A percentile compares a stretch with the other conserved stretches of the same genome.
These are phyloP conservation scores for Arxiozyma slooffiae DNA, from an alignment of 1,139 yeast species.

Conservation along the genomic window DNA sequence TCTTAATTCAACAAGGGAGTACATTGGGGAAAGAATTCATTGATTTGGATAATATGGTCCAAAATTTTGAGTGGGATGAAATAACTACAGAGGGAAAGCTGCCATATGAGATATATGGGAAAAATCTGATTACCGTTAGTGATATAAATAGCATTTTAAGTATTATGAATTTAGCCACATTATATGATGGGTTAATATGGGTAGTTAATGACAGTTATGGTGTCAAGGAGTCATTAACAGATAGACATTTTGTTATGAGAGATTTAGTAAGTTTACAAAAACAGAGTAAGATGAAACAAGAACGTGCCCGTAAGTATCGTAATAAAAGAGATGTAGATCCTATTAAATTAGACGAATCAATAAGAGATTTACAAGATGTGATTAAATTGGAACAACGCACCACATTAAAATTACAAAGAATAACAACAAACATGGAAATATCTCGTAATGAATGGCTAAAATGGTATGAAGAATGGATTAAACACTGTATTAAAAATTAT, in stretches of 20 bases:
- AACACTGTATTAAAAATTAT: conserved; percentile 46
- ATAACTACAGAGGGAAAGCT: background rate
- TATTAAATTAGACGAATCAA: conserved; percentile 81
- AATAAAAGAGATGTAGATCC: conserved; percentile 74
- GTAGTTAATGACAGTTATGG: conserved; percentile 69
- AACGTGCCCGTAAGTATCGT: conserved; percentile 64
- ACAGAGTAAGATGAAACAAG: conserved; percentile 59
- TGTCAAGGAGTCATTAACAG: conserved; percentile 86
- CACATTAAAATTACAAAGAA: conserved; percentile 64
- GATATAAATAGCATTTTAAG: conserved; percentile 71
- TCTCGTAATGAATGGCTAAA: conserved; percentile 48
- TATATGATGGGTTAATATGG: conserved; percentile 66
- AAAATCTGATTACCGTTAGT: conserved; percentile 58
- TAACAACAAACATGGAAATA: conserved; percentile 75
- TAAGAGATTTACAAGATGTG: conserved; percentile 68
- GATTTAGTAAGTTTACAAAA: conserved; percentile 75
- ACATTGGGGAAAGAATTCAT: conserved; percentile 55
- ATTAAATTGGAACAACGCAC: conserved; percentile 69
- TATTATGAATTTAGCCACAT: conserved; percentile 60
- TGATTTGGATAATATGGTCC: conserved; percentile 35
- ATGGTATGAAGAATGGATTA: conserved; percentile 49
- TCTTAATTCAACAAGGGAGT: conserved; percentile 46
- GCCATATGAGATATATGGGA: conserved; percentile 37
- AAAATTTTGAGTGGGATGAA: background rate
- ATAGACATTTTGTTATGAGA: conserved; percentile 84